Base-by-base conservation (phyloP, 805 yeast genomes). In the Myxozyma kluyveri region DNA sequence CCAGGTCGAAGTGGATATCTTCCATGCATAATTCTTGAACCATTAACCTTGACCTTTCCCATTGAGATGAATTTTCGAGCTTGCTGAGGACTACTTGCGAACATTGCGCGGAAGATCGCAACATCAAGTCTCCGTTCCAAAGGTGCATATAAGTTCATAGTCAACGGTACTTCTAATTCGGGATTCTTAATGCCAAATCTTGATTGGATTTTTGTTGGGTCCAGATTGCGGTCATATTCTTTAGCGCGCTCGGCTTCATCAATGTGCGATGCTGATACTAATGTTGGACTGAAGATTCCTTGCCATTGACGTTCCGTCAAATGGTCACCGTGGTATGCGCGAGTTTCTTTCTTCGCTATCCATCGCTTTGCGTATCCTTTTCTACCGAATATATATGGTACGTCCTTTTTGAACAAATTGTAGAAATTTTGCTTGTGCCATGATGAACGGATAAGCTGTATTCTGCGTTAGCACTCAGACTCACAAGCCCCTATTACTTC, bases 321-420 rank as follows among this genome's bases (percentile, higher is more conserved):
- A 67, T 85, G 88, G 65, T 93, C 98, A 62, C 99, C 99, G 68
- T 91, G 99, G 69, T 91, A 91, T 1, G 91, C 84, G 71, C 99
- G 81, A 5, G 97, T 84, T 66, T 90, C 96, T 66, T 82, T 84
- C 69, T 93, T 91, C 46, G 96, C 84, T 4, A 77, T 72, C 91
- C 96, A 93, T 71, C 89, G 88, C 69, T 91, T 96, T 70, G 88
- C 96, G 71, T 77, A 93, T 53, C 88, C 74, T n/a, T 95, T 81
- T 69, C 79, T 79, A 3, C 81, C 76, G 56, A 75, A 73, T 65
- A 78, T 79, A 49, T 68, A 72, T 32, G 77, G 71, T 54, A 75
- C 75, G 42, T 81, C 75, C 75, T 71, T 31, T 66, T 89, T 85
- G 75, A 84, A 82, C 63, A 89, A 67, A 65, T 93, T 93, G 80